Conservation (phyloP, 208 protist genomes). For the Trypanosoma rangeli region DNA sequence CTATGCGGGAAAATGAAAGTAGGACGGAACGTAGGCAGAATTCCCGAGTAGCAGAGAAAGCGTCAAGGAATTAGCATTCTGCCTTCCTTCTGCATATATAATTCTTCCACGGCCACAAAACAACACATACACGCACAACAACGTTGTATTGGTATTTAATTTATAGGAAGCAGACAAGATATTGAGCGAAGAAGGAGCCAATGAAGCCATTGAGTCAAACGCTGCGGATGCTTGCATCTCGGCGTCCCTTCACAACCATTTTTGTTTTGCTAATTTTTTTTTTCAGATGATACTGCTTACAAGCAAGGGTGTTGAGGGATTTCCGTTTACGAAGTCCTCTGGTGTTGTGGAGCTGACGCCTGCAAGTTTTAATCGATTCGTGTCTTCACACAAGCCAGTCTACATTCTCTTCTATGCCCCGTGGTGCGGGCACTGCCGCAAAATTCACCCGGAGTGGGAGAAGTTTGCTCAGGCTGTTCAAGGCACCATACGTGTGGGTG, state of each 20-base stretch:
- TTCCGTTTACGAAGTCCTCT: slow-evolving; percentile 59
- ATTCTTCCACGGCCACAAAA: neutral
- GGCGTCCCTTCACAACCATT: neutral
- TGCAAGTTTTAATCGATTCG: slow-evolving; percentile 52
- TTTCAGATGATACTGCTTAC: slow-evolving; percentile 14
- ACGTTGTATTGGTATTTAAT: neutral
- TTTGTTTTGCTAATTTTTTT: neutral
- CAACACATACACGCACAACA: neutral
- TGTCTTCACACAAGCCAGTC: slow-evolving; percentile 89
- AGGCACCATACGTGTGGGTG: slow-evolving; percentile 81
- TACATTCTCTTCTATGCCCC: slow-evolving; percentile 94
- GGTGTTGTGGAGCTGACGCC: slow-evolving; percentile 78
- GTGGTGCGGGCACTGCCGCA: slow-evolving; percentile 97
- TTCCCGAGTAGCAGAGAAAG: neutral
- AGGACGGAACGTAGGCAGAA: neutral
- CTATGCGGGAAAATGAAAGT: neutral
- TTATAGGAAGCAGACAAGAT: slow-evolving; percentile 20
- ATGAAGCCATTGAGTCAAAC: neutral
- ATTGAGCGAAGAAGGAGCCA: slow-evolving; percentile 6
- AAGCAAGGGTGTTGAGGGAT: slow-evolving; percentile 23
- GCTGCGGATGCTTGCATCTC: neutral
- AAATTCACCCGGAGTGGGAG: slow-evolving; percentile 86
- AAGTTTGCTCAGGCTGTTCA: slow-evolving; percentile 74
- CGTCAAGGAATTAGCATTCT: neutral
- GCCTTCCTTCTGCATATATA: neutral